phyloP scores from a whole-genome alignment of 768 basidiomycete species.

The Boletus reticulatus region DNA sequence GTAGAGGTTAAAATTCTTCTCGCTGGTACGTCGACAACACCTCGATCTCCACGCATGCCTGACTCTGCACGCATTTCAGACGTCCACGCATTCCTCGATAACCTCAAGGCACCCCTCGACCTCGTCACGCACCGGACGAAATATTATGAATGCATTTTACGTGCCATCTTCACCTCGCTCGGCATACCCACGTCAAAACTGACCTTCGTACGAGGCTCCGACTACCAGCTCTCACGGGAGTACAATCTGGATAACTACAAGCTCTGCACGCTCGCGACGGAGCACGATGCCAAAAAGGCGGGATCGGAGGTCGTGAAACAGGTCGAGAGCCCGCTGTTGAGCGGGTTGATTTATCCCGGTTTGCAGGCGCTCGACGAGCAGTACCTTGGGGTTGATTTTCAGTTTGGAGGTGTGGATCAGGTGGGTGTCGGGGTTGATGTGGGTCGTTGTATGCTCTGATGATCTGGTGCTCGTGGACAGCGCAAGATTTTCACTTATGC shows the following conservation, averaged over 20 bases:
- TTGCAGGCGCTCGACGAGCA: constrained; percentile 97
- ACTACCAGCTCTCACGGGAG: constrained; percentile 87
- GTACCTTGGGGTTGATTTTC: constrained; percentile 94
- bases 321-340: constrained; percentile 86
- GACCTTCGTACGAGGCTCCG: constrained; percentile 83
- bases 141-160: constrained; percentile 85
- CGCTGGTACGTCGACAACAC: constrained; percentile 50
- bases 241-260: constrained; percentile 96
- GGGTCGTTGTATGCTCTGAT: not conserved
- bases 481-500: constrained; percentile 99
- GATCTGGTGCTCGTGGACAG: constrained; percentile 37
- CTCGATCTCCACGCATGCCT: constrained; percentile 64
- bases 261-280: constrained; percentile 84
- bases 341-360: constrained; percentile 93
- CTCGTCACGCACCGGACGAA: constrained; percentile 84
- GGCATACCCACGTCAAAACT: constrained; percentile 88
- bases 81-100: constrained; percentile 64
- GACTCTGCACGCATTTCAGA: no score
- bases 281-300: constrained; percentile 97
- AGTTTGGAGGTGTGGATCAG: constrained; percentile 98
- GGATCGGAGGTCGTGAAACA: constrained; percentile 99
- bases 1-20: constrained; percentile 84
- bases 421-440: constrained; percentile 40
- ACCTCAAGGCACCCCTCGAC: constrained; percentile 92
- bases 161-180: constrained; percentile 81